A percentile compares a stretch with the other conserved stretches of the same genome.
Conservation (phyloP, 108 stramenopile genomes). For the Skeletonema costatum region DNA sequence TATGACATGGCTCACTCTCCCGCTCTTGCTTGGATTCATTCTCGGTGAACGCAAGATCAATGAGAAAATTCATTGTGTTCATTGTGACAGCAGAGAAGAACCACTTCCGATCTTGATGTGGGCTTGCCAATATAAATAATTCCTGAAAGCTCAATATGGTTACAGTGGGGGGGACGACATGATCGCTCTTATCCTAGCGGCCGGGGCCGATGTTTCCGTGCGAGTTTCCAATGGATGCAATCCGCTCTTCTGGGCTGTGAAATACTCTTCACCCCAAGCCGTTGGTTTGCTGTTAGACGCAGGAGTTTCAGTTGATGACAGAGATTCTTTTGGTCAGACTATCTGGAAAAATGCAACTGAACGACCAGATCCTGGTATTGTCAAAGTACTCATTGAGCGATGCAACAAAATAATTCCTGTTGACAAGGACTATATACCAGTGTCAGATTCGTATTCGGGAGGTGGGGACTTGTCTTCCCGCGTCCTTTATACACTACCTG, state of each 20-base stretch:
- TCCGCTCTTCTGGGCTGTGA: not conserved
- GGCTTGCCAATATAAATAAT: not conserved
- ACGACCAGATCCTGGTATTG: not conserved
- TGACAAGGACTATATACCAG: not conserved
- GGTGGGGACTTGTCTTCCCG: too few species aligned
- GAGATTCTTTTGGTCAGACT: not conserved
- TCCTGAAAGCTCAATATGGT: not conserved
- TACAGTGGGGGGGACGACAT: not conserved
- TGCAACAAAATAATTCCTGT: not conserved
- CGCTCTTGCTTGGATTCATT: not conserved
- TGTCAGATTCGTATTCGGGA: too few species aligned
- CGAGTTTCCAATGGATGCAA: not conserved
- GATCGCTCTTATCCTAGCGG: not conserved
- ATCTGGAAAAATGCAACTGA: not conserved
- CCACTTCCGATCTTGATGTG: not conserved
- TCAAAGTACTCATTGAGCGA: not conserved
- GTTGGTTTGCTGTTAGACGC: not conserved
- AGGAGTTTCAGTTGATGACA: not conserved
- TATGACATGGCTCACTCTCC: not conserved
- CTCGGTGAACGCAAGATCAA: not conserved
- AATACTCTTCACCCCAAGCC: not conserved
- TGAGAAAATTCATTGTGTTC: not conserved
- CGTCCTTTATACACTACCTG: not conserved
- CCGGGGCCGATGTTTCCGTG: not conserved
- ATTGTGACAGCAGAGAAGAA: not conserved